A percentile compares a stretch with the other conserved stretches of the same genome.
Conservation (phyloP, 2,329 filamentous ascomycete genomes). For the Colletotrichum costaricense region DNA sequence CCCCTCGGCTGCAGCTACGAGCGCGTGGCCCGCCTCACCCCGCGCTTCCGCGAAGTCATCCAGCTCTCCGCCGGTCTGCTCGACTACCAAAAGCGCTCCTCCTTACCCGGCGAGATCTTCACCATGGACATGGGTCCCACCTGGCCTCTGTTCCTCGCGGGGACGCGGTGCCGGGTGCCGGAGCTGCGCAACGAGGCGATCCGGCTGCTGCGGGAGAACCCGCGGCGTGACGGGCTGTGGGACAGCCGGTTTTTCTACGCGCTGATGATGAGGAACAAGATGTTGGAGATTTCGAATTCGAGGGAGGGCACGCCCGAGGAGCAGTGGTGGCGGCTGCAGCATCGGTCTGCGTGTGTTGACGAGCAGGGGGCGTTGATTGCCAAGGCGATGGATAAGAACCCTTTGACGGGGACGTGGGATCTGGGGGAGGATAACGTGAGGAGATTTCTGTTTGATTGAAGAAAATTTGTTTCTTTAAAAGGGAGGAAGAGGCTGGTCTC, state of each 20-base stretch:
- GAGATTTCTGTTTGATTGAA: slow-evolving; percentile 5
- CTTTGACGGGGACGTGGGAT: slow-evolving; percentile 21
- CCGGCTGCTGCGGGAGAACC: slow-evolving; percentile 39
- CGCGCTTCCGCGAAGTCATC: slow-evolving; percentile 42
- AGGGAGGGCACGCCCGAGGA: slow-evolving; percentile 36
- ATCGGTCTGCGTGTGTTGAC: slow-evolving; percentile 24
- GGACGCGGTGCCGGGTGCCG: slow-evolving; percentile 40
- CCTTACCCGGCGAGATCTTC: slow-evolving; percentile 36
- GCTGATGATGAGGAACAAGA: slow-evolving; percentile 33
- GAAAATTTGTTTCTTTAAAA: no score
- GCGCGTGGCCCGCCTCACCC: slow-evolving; percentile 39
- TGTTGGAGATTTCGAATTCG: slow-evolving; percentile 38
- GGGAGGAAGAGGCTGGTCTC: no score
- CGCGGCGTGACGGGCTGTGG: slow-evolving; percentile 44
- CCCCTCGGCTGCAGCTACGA: slow-evolving; percentile 39
- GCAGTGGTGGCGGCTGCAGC: slow-evolving; percentile 38
- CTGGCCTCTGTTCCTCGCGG: slow-evolving; percentile 41
- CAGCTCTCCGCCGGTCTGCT: slow-evolving; percentile 39
- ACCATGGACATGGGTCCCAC: slow-evolving; percentile 44
- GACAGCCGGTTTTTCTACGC: slow-evolving; percentile 39
- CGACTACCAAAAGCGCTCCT: slow-evolving; percentile 29
- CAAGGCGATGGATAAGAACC: slow-evolving; percentile 25
- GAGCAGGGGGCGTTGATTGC: slow-evolving; percentile 22
- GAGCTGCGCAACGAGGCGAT: slow-evolving; percentile 41
- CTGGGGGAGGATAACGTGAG: slow-evolving; percentile 13